These are phyloP conservation scores for Chlorophyllum brunneum DNA, from an alignment of 768 basidiomycete genomes.

Conservation along the genomic window DNA sequence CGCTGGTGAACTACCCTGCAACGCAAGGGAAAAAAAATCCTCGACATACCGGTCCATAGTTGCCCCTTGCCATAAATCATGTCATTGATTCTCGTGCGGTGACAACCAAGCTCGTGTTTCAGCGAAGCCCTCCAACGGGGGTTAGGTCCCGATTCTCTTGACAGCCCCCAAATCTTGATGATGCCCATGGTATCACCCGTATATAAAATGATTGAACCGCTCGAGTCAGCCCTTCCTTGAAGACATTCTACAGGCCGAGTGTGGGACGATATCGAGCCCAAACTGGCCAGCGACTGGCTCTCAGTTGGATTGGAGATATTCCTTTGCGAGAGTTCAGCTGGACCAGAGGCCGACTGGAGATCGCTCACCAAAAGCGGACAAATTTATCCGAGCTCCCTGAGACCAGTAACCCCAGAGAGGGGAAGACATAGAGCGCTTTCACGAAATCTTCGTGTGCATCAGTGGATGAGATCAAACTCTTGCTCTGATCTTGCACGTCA, in stretches of 20 bases:
- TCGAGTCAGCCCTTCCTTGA: constrained; percentile 47
- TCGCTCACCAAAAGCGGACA: constrained; percentile 78
- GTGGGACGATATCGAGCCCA: constrained; percentile 78
- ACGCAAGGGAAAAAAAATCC: background rate
- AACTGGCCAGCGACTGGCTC: constrained; percentile 39
- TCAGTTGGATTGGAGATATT: constrained; percentile 50
- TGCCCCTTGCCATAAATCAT: constrained; percentile 60
- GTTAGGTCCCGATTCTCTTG: constrained; percentile 31
- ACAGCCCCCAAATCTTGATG: constrained; percentile 76
- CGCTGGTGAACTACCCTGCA: background rate
- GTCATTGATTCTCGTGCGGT: constrained; percentile 83
- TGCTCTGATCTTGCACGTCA: constrained; percentile 47
- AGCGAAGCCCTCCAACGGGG: constrained; percentile 50
- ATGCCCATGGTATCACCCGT: constrained; percentile 93
- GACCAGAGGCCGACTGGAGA: background rate
- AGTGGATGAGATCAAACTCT: constrained; percentile 63
- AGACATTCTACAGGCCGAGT: constrained; percentile 85
- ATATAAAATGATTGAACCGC: constrained; percentile 52
- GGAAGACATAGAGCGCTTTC: constrained; percentile 75
- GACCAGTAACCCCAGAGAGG: constrained; percentile 61
- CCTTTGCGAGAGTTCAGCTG: constrained; percentile 36
- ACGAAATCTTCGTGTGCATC: constrained; percentile 88
- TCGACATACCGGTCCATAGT: constrained; percentile 80
- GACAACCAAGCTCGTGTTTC: constrained; percentile 57
- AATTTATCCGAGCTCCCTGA: constrained; percentile 91